Evolutionary conservation across 129 eudicot species (phyloP), one percentile per base, ranked within the genome.

Genomic region (Saussurea involucrata): DNA sequence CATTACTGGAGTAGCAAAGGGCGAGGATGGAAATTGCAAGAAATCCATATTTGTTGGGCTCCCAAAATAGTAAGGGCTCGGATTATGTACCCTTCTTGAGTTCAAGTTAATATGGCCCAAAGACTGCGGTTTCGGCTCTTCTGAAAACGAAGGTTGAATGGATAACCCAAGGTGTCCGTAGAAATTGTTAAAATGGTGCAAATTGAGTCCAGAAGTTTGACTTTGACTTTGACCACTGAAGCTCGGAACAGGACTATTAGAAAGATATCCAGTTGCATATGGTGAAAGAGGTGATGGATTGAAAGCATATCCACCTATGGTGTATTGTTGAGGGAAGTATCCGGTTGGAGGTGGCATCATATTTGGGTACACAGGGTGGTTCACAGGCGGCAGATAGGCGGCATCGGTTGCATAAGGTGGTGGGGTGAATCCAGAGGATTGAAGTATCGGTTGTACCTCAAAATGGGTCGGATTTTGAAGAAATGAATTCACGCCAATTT

Each of bases 151-250:
- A 69, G 83, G 79, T 27, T 75, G 92, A 61, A 80, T 9, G 79
- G 88, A 73, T 72, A 80, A 42, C 37, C 87, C 88, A 57, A 71
- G 74, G 55, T 87, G 91, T 31, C 90, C 88, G 82, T 85, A 85
- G 22, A 79, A 78, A 70, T 77, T 85, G 77, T 84, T 81, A 8
- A 78, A 20, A 37, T 87, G 75, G 66, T 78, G 91, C 74, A 82
- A 21, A 61, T 83, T 83, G 61, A 60, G 71, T 44, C 80, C 83
- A 0, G 82, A 75, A 71, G 85, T 68, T 78, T 70, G 82, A 60
- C 81, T 55, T 63, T 76, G 83, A 81, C 82, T 61, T 66, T 76
- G 84, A 82, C 82, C 69, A 76, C 67, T 71, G 15, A 77, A 58
- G 68, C 70, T 78, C 6, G 88, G 87, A 21, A 85, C 72, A 28